Base-by-base conservation (phyloP, 2,329 filamentous ascomycete species). In the Fusarium chuoi region DNA sequence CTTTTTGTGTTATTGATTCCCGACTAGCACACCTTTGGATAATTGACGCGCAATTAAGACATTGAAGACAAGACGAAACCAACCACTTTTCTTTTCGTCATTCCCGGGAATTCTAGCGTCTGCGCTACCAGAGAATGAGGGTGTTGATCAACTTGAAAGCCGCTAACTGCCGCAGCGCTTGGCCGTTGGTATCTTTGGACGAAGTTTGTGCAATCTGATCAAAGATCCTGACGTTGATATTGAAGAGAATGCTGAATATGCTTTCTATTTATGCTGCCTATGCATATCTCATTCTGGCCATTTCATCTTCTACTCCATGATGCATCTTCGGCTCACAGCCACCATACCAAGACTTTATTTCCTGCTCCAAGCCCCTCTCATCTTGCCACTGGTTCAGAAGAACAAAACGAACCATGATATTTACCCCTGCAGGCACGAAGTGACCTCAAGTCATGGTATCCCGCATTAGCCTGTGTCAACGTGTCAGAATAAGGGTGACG, bases 31-130 rank as follows among this genome's bases (percentile, higher is more conserved):
- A 20, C 56, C 41, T 63, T 68, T 35, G 49, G 55, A 66, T 52
- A 26, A 38, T 24, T 33, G 51, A 73, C 70, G 45, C 70, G 70
- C 70, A 73, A 71, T 36, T 58, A 26, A 63, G 18, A 62, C 42
- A 56, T 38, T 38, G 45, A 60, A 71, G 67, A 71, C 67, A 46
- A 64, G 55, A 65, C 71, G 51, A 74, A 72, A 59, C 67, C 64
- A 62, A 46, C 58, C 58, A 41, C 49, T 63, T 48, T 59, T 58
- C 65, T 54, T 61, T 65, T 74, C 54, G 52, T 62, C 54, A 70
- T 62, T 54, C 48, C 49, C 39, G 52, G 57, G 35, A 56, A 41
- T 63, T 73, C 65, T 74, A 70, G 75, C 68, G 70, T 70, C 52
- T 33, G 57, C 70, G 75, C 75, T 70, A 66, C 66, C 28, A 46